Conservation (phyloP, 768 basidiomycete genomes). For the Clitopilus passeckerianus region DNA sequence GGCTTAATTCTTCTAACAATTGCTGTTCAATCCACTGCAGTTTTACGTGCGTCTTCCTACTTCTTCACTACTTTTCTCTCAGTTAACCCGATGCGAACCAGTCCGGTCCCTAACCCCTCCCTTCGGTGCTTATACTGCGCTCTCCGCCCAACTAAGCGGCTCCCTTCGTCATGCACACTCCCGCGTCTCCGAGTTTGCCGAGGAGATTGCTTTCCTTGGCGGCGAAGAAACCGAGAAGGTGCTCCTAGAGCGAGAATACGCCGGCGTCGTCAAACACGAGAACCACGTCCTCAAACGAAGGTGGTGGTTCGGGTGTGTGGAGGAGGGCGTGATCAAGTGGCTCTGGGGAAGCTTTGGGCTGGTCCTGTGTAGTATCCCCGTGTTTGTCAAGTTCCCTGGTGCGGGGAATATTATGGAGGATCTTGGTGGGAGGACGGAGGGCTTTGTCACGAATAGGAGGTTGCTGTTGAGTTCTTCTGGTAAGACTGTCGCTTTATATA, state of each 20-base stretch:
- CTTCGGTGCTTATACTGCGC: constrained; percentile 87
- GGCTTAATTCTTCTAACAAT: constrained; percentile 80
- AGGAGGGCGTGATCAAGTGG: constrained; percentile 97
- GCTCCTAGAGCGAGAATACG: constrained; percentile 86
- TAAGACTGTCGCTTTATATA: constrained; percentile 17
- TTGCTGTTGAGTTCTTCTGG: constrained; percentile 84
- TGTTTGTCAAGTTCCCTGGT: constrained; percentile 86
- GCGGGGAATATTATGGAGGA: constrained; percentile 41
- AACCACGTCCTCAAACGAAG: constrained; percentile 71
- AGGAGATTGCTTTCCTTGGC: constrained; percentile 85
- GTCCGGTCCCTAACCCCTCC: constrained; percentile 88
- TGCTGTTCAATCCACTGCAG: constrained; percentile 79
- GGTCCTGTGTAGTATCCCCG: constrained; percentile 87
- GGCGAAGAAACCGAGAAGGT: constrained; percentile 90
- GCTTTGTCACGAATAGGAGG: constrained; percentile 95
- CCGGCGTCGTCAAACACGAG: constrained; percentile 80
- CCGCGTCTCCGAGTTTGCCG: constrained; percentile 81
- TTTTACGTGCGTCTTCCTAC: constrained; percentile 54
- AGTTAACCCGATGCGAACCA: constrained; percentile 23
- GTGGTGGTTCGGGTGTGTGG: constrained; percentile 88
- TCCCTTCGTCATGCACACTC: constrained; percentile 90
- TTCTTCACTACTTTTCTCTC: background rate
- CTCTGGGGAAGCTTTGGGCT: constrained; percentile 95
- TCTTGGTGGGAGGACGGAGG: constrained; percentile 89
- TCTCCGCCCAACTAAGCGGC: constrained; percentile 84